Evolutionary conservation across 305 asterid species (phyloP), one percentile per base, ranked within the genome.

Genomic region (Solanum hybrid): DNA sequence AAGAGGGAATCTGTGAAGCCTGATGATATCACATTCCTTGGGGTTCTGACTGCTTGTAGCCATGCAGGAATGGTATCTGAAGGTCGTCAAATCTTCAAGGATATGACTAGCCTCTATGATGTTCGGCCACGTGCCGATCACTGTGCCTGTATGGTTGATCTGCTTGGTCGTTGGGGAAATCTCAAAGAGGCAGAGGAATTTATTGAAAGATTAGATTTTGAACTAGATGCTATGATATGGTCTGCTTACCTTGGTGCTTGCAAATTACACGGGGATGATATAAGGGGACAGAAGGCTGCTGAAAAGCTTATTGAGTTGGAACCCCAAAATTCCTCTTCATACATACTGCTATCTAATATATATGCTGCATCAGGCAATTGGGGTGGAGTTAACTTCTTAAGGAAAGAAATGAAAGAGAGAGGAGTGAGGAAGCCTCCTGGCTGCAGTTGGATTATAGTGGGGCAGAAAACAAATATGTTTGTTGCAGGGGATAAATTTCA

Each of bases 61-160:
- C 98, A 97, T 89, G 96, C 96, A 45, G 98, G 99, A 79, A 92
- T 93, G 95, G 96, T 97, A 22, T 70, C 93, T 10, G 93, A 96
- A 94, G 99, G 98, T 75, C 94, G 93, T 89, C 95, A 92, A 57
- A 87, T 96, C 41, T 96, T 92, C 88, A 89, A 93, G 37, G 89
- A 90, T 45, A 96, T 97, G 98, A 89, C 90, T 45, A 87, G 31
- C 76, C 41, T 11, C 57, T 94, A 95, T 76, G 93, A 95, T 91
- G 89, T 97, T 91, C 91, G 73, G 79, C 98, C 98, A 14, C 91
- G 99, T 70, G 87, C 83, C 0, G 97, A 96, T 91, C 99, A 97
- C 83, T 93, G 92, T 90, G 97, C 99, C 36, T 97, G 99, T 92
- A 95, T 97, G 98, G 89, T 97, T 34, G 99, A 97, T 93, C 95